Evolutionary conservation across 495 filamentous ascomycete species (phyloP), one percentile per base, ranked within the genome.

Genomic region (Chaetomium tenue): DNA sequence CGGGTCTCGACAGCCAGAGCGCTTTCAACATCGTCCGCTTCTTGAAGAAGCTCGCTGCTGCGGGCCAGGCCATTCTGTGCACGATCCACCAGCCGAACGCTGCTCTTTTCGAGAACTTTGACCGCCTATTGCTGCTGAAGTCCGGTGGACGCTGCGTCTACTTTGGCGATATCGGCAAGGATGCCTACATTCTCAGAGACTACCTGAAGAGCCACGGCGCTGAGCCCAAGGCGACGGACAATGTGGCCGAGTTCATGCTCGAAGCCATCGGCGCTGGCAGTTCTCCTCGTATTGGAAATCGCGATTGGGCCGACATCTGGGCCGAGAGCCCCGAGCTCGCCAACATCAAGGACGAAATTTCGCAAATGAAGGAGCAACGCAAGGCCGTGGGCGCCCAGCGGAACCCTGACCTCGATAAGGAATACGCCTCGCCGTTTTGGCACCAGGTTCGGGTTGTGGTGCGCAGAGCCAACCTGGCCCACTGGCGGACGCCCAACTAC

Each of bases 1-100:
- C 87, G 15, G 93, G 93, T 55, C 82, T 97, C 6, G 92, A 97
- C 72, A 87, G 86, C 47, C 91, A 92, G 70, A 87, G 84, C 61
- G 89, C 93, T 4, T 97, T 91, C 79, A 93, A 93, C 65, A 96
- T 96, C 64, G 86, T 96, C 16, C 87, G 89, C 53, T 96, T 96
- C 81, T 75, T 96, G 57, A 87, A 87, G 55, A 96, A 95, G 77
- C 83, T 96, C 12, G 87, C 92, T 1, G 85, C 83, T 0, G 86
- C 87, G 46, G 93, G 93, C 1, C 92, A 96, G 69, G 91, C 93
- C 20, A 91, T 97, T 71, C 84, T 96, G 1, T 92, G 89, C 75
- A 97, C 93, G 0, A 97, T 96, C 66, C 93, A 97, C 74, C 93
- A 97, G 68, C 93, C 93, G 18, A 90, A 90, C 70, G 86, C 90